Base-by-base conservation (phyloP, 257 asterid species). In the Haberlea rhodopensis region DNA sequence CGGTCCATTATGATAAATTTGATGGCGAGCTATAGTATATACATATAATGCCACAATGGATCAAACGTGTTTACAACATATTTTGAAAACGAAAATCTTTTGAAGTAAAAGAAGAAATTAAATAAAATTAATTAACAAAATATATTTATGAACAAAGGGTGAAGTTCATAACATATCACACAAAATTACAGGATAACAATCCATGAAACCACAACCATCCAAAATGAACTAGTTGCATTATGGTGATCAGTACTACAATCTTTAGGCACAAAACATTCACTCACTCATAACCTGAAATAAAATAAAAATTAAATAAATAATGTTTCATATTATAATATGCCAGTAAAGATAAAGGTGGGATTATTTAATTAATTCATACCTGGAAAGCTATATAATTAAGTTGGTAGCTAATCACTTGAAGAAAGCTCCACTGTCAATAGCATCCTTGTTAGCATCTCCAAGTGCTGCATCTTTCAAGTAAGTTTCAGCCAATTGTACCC, bases 381-480 rank as follows among this genome's bases (percentile, higher is more conserved):
- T n/a, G n/a, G n/a, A n/a, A n/a, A n/a, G n/a, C n/a, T 3, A 3
- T 28, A 3, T 2, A 28, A 28, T 28, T 2, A 28, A 5, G 6
- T 5, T 28, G 4, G 32, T 28, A 29, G 34, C 9, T 29, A n/a
- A 37, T 37, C 46, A 51, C 27, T 52, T 52, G 24, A 52, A 25
- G 32, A 56, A 56, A 56, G 21, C 1, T 56, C 62, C 62, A 20
- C 37, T 56, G 20, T 56, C 37, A 25, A 56, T 56, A 3, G 62
- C 62, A 56, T 56, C 62, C 22, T 56, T 27, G 62, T 56, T 56
- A 52, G 57, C 57, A 52, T 52, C 57, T 20, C 57, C 57, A 52
- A 52, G 57, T 19, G 57, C 57, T 9, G 57, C 57, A 0, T 19
- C 24, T 52, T 52, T 52, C 37, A 56, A 56, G 62, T 56, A 25